phyloP scores from a whole-genome alignment of 495 filamentous ascomycete species.

The Penicillium flavigenum region DNA sequence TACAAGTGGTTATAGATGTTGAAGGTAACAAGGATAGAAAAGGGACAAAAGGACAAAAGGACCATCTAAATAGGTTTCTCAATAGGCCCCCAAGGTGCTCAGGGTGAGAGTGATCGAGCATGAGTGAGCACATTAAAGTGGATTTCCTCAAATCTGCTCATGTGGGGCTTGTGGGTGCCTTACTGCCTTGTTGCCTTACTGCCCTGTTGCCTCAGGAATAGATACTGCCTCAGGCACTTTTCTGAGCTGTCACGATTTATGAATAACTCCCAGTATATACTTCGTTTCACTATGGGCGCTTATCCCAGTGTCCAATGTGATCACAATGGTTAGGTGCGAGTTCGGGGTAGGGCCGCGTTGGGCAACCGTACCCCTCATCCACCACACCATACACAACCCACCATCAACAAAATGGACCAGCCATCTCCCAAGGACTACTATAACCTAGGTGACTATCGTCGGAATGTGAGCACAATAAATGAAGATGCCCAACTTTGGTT shows the following conservation, averaged over 20 bases:
- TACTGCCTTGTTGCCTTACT: not conserved
- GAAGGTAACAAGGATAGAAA: not conserved
- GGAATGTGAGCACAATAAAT: conserved; percentile 46
- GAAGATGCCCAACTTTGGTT: conserved; percentile 57
- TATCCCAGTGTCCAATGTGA: not conserved
- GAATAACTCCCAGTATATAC: not conserved
- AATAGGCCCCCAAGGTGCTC: conserved; percentile 11
- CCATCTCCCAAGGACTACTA: conserved; percentile 41
- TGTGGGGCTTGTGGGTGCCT: conserved; percentile 1
- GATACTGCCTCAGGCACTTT: not conserved
- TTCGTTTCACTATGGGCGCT: not conserved
- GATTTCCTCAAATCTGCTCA: conserved; percentile 19
- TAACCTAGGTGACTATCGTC: conserved; percentile 55
- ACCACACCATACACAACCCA: conserved; percentile 2
- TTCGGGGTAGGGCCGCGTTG: not conserved
- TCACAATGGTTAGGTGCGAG: not conserved
- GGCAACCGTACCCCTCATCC: conserved; percentile 1
- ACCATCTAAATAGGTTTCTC: conserved; percentile 1
- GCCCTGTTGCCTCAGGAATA: not conserved
- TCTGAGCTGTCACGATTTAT: not conserved
- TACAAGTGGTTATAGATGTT: not conserved
- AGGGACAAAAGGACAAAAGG: not conserved
- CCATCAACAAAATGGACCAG: conserved; percentile 9
- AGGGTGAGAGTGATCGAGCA: conserved; percentile 31
- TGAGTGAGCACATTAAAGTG: conserved; percentile 14